phyloP scores from a whole-genome alignment of 2,329 filamentous ascomycete species.

The Camillea tinctor region DNA sequence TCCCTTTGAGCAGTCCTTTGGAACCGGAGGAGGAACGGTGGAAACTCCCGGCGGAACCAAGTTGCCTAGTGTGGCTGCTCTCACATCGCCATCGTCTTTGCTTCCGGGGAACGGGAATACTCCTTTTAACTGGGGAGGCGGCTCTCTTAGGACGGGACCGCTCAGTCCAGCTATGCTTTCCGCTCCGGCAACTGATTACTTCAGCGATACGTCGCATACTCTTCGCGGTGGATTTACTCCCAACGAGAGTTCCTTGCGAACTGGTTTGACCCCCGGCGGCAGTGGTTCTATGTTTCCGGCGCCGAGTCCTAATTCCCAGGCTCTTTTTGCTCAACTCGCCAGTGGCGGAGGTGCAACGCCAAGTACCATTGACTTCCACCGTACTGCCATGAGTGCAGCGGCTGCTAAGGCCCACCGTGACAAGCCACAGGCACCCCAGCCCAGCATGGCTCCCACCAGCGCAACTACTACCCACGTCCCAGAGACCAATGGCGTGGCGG shows the following conservation, averaged over 20 bases:
- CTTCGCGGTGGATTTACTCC: constrained; percentile 87
- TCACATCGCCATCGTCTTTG: constrained; percentile 86
- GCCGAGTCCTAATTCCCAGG: constrained; percentile 82
- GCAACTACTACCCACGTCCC: constrained; percentile 53
- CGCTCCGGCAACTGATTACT: constrained; percentile 83
- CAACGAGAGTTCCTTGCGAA: constrained; percentile 91
- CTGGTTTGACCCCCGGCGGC: constrained; percentile 88
- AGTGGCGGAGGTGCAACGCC: constrained; percentile 85
- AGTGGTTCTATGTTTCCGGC: constrained; percentile 97
- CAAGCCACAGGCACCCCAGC: constrained; percentile 35
- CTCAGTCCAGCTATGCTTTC: constrained; percentile 97
- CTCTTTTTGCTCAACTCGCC: constrained; percentile 74
- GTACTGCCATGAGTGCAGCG: constrained; percentile 80
- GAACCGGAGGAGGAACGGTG: constrained; percentile 54
- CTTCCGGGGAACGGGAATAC: constrained; percentile 71
- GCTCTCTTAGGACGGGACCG: constrained; percentile 86
- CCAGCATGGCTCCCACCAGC: constrained; percentile 4
- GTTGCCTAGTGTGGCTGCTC: constrained; percentile 82
- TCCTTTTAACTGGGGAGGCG: constrained; percentile 75
- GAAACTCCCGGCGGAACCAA: constrained; percentile 83
- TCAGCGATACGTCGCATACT: constrained; percentile 70
- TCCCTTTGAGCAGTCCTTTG: constrained; percentile 95
- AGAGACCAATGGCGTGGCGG: constrained; percentile 43
- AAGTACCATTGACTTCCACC: constrained; percentile 89
- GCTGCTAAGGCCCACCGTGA: constrained; percentile 58